phyloP scores from a whole-genome alignment of 2,329 filamentous ascomycete species.

The Tolypocladium pustulatum region DNA sequence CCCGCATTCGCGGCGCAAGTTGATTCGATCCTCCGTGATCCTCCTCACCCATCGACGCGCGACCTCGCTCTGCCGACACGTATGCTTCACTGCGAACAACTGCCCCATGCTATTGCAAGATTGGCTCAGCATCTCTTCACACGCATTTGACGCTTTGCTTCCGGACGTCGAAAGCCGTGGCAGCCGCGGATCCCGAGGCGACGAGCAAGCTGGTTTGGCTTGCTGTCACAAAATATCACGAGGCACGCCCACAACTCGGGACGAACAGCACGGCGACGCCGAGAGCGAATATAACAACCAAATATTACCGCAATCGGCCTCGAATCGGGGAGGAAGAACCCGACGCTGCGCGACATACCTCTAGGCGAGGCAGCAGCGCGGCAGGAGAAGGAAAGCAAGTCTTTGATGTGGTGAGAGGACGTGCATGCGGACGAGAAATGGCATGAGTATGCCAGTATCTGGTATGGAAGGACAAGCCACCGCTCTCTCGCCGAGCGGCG shows the following conservation, averaged over 20 bases:
- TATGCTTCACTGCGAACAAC: neutral
- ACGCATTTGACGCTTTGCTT: neutral
- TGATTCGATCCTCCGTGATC: neutral
- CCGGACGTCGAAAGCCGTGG: neutral
- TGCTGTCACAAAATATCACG: neutral
- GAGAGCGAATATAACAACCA: neutral
- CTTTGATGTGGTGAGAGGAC: slow-evolving; percentile 20
- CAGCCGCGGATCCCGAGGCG: neutral
- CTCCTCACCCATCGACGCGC: neutral
- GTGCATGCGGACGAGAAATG: slow-evolving; percentile 29
- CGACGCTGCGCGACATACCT: neutral
- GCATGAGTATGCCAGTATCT: slow-evolving; percentile 33
- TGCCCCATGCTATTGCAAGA: neutral
- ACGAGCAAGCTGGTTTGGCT: neutral
- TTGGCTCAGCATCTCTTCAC: neutral
- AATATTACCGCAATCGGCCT: neutral
- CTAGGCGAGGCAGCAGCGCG: neutral
- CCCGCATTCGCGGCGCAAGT: neutral
- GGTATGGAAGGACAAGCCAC: slow-evolving; percentile 32
- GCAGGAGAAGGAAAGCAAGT: neutral
- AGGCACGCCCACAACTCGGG: neutral
- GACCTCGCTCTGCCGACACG: neutral
- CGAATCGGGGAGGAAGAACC: neutral
- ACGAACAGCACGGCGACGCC: neutral
- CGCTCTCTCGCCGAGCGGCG: slow-evolving; percentile 21